Conservation (phyloP, 1,284 basidiomycete species). For the Tilletia horrida region DNA sequence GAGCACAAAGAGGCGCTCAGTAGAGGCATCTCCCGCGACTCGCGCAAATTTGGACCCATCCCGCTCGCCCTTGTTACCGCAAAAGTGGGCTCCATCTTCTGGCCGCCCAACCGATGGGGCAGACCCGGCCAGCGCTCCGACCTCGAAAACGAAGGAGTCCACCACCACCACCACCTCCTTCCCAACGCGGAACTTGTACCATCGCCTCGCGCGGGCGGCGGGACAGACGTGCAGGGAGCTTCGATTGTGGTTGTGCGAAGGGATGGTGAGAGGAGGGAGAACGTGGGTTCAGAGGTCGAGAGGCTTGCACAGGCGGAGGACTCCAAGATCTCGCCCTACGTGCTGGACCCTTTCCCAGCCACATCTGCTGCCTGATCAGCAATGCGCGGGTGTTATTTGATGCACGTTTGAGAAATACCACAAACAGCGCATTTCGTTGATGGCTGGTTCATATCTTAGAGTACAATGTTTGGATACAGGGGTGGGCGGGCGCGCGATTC, state of each 20-base stretch:
- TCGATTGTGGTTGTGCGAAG: neutral
- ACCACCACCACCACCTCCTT: neutral
- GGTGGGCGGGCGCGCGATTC: no score
- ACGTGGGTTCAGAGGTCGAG: neutral
- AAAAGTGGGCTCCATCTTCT: neutral
- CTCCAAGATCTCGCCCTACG: neutral
- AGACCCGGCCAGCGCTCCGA: slow-evolving; percentile 3
- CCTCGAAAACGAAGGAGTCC: neutral
- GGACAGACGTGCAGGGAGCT: no score
- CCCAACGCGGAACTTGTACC: no score
- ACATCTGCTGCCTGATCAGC: no score
- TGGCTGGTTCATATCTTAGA: no score
- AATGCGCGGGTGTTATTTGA: no score
- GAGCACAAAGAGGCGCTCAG: neutral
- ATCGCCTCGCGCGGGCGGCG: no score
- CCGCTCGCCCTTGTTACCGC: slow-evolving; percentile 2
- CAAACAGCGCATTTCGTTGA: no score
- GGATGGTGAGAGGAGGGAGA: neutral
- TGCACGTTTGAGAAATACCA: no score
- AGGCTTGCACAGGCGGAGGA: neutral
- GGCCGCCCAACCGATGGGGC: neutral
- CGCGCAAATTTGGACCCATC: slow-evolving; percentile 7
- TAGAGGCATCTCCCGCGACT: slow-evolving; percentile 6
- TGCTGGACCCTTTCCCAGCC: neutral
- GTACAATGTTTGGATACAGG: no score